Evolutionary conservation across 2,329 filamentous ascomycete species (phyloP).

Genomic region (Diaporthe velutina): DNA sequence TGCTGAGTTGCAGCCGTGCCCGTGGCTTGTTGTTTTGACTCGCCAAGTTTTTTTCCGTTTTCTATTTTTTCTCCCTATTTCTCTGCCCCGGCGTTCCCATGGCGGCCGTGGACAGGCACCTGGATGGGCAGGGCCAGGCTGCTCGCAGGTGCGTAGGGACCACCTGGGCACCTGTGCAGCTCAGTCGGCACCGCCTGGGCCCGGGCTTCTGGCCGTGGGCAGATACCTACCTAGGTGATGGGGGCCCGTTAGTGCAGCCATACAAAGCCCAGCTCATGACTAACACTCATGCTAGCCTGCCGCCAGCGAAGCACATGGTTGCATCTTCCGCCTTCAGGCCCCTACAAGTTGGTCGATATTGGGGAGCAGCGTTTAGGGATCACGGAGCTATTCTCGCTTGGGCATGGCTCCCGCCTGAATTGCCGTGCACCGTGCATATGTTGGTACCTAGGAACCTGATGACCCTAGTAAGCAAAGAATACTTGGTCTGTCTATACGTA

Average conservation of each 20-base stretch:
- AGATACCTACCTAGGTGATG: too few relatives aligned
- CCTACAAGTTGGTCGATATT: background rate
- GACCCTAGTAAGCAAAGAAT: background rate
- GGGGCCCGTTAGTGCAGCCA: background rate
- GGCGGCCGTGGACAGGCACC: background rate
- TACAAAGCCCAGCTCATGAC: background rate
- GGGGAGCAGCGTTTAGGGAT: background rate
- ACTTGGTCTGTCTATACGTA: background rate
- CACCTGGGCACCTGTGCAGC: background rate
- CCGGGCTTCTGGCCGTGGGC: background rate
- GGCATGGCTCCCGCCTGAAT: slow-evolving; percentile 25
- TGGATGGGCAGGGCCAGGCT: background rate
- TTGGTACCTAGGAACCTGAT: background rate
- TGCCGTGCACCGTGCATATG: slow-evolving; percentile 10
- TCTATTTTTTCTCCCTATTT: slow-evolving; percentile 32
- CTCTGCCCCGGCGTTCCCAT: background rate
- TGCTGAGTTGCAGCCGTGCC: slow-evolving; percentile 35
- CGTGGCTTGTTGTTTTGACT: slow-evolving; percentile 35
- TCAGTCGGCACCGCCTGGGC: slow-evolving; percentile 5
- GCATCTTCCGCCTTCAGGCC: background rate
- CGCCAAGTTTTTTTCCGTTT: slow-evolving; percentile 28
- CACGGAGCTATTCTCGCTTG: background rate
- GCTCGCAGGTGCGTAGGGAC: background rate
- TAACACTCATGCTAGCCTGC: background rate
- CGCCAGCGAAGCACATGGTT: background rate